Base-by-base conservation (phyloP, 352 stramenopile genomes). In the Globisporangium megalacanthum region DNA sequence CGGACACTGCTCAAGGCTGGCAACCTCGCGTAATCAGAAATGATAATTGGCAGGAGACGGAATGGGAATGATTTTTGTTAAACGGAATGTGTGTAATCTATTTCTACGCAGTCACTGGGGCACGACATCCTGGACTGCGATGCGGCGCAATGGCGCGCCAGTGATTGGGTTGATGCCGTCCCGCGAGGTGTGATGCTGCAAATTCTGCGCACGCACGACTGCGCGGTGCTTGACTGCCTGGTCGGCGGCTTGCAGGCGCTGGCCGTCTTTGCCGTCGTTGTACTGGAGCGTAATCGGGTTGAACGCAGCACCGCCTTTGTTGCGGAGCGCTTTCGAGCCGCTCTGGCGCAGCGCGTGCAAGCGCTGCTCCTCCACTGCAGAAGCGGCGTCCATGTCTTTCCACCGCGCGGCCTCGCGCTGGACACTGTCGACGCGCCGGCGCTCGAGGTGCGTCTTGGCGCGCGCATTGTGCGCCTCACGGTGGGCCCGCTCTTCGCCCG, bases 231-330 rank as follows among this genome's bases (percentile, higher is more conserved):
- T 87, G 61, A 94, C 76, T 15, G 76, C 69, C 15, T 78, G 70
- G 69, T 96, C 85, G 15, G 74, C 72, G 44, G 73, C 70, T 56
- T 76, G 59, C 14, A 96, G 68, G 4, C 83, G 77, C 50, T 87
- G 67, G 11, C 87, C 87, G 55, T 96, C 84, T 41, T 85, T 77
- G 44, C 77, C 82, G 56, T 96, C 84, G 49, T 93, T 88, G 69
- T 97, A 97, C 55, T 81, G 78, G 17, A 97, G 72, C 39, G 82
- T 96, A 49, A 96, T 73, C 8, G 78, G 77, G 64, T 97, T 93
- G 78, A 89, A 97, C 15, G 88, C 76, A 44, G 92, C 82, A 11
- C 79, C 83, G 42, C 81, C 75, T 54, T 94, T 88, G 72, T 97
- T 97, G 53, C 86, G 89, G 59, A 79, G 69, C 42, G 82, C 83